Base-by-base conservation (phyloP, 129 eudicot genomes). In the Flaveria trinervia region DNA sequence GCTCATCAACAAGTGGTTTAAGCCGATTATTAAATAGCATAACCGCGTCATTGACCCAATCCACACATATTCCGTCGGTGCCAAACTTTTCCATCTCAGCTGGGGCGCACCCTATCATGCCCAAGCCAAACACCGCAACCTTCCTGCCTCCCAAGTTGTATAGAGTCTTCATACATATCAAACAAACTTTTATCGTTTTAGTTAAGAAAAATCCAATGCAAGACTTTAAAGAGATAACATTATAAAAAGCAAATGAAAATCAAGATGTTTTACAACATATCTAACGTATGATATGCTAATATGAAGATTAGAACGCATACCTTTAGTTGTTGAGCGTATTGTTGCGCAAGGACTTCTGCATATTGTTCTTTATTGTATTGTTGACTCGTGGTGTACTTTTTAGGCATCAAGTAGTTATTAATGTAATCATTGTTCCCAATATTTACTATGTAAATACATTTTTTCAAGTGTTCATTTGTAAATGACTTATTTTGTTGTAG, bases 401-500 rank as follows among this genome's bases (percentile, higher is more conserved):
- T 13, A 3, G 90, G 88, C 82, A 89, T 54, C 43, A 82, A 57
- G 70, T 86, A 86, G 79, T 89, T 86, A 80, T 76, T 83, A 5
- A 83, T 68, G 77, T 78, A 89, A 28, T 89, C 96, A 55, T 89
- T 87, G 67, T 72, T 89, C 5, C 92, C 96, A 45, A 85, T 81
- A 13, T 66, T 75, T 20, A 85, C 68, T 4, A 61, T n/a, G 73
- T 89, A 87, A 13, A 89, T 14, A 56, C 92, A 83, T 68, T 78
- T 83, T 67, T 41, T 48, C 3, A 87, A 65, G 73, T 85, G 72
- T 3, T 80, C 73, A 4, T 75, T 46, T 1, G 86, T 84, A 22
- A 68, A 17, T 1, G 17, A 43, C 46, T 60, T 9, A 55, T 23
- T 78, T 50, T 84, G 81, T 2, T 84, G 80, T 36, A 82, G 16